Evolutionary conservation across 2,329 filamentous ascomycete genomes (phyloP), one percentile per base, ranked within the genome.

Genomic region (Phialophora tarda): DNA sequence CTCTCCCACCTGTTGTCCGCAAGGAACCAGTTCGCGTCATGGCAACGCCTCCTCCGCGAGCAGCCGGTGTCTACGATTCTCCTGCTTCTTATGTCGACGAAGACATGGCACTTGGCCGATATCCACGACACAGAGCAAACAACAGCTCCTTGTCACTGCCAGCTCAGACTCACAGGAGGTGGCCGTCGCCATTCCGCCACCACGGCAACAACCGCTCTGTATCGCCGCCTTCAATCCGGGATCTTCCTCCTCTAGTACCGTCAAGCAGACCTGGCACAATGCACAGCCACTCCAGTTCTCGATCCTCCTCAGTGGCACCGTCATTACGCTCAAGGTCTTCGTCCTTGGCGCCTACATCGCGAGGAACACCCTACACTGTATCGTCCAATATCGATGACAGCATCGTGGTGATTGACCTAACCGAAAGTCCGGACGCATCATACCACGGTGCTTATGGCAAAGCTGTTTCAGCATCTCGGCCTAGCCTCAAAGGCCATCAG

Each of bases 151-250:
- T 71, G 41, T 71, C 70, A 8, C 44, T 73, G 24, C 70, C 72
- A 11, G 62, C 69, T 34, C 67, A 65, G 6, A 69, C 67, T 26
- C 78, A 79, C 23, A 78, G 79, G 67, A 76, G 76, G 55, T 75
- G 75, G n/a, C 70, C 75, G 30, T 79, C 79, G 1, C 77, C 76
- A 3, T 74, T 73, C 65, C 77, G 78, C 34, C 69, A 73, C 23
- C 62, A 71, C 32, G 73, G 41, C 26, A 65, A 38, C 65, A 65
- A 73, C 24, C 77, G 76, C 3, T 81, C 80, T 1, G 77, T 77
- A 59, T 82, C 80, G 10, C 80, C 80, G 7, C 80, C 80, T 5
- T 82, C 80, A 2, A 68, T 81, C 53, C 76, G 77, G 26, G 81
- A 82, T 65, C 76, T 82, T 0, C 81, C 81, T 3, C 72, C 73